Evolutionary conservation across 225 moss, liverwort and hornwort species (phyloP).

Genomic region (Asterella californica): DNA sequence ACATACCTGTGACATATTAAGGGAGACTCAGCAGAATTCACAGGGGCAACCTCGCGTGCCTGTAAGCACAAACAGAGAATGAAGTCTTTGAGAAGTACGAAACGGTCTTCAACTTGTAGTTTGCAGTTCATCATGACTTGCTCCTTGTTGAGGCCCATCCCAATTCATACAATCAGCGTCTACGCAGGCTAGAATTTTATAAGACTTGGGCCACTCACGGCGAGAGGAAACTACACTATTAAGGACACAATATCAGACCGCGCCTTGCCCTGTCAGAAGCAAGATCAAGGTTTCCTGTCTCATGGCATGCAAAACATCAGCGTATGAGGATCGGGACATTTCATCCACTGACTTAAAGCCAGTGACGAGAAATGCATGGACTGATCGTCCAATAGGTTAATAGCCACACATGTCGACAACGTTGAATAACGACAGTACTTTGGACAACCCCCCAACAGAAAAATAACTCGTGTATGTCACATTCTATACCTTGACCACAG

Average conservation of each 20-base stretch:
- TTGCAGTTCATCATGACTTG: neutral
- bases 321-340: neutral
- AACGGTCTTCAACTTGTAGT: neutral
- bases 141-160: neutral
- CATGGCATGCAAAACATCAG: neutral
- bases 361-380: neutral
- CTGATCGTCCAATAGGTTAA: too few relatives aligned
- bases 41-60: neutral
- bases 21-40: neutral
- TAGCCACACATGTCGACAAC: too few relatives aligned
- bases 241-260: too few relatives aligned
- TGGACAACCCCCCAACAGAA: neutral
- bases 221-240: too few relatives aligned
- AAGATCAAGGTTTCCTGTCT: neutral
- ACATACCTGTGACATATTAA: slow-evolving; percentile 20
- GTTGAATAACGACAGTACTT: too few relatives aligned
- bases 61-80: neutral
- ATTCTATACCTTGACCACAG: neutral
- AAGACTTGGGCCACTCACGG: neutral
- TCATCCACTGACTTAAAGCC: neutral
- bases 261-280: neutral
- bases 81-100: neutral
- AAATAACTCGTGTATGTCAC: neutral
- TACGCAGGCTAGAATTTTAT: neutral
- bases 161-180: neutral